Evolutionary conservation across 139 green algal species (phyloP), one percentile per base, ranked within the genome.

Genomic region (Chlorella sp.): DNA sequence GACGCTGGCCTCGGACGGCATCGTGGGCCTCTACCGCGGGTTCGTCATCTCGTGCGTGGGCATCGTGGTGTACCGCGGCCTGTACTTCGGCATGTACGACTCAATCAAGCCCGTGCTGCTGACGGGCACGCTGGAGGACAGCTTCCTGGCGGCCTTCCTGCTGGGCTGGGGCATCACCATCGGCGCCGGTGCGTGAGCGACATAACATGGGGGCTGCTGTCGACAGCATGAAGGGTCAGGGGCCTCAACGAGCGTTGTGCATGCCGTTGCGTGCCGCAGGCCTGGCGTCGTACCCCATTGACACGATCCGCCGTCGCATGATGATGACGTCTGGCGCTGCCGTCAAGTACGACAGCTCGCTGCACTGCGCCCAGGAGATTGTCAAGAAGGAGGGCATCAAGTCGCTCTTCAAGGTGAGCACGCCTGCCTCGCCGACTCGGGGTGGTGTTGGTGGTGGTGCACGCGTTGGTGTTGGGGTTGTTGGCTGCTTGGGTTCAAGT

Each of bases 1-100:
- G 88, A 92, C 89, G 10, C 69, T 87, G 5, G 81, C 80, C 1
- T 75, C 78, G 2, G 84, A 89, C 60, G 84, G 84, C 51, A 51
- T 89, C 59, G 80, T 66, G 3, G 84, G 84, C 35, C 79, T 89
- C 74, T 89, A 89, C 80, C 84, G 84, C 32, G 84, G 84, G 67
- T 89, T 89, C 68, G 74, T 67, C 67, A 95, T 98, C 49, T 97
- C 91, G 2, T 94, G 97, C 60, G 91, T 97, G 76, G 96, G 96
- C 72, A 99, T 99, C 74, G 91, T 99, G 42, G 94, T 98, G 73
- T 98, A 99, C 93, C 90, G 96, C 62, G 96, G 93, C 66, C 86
- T 95, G 26, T 99, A 99, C 91, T 99, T 99, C 78, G 96, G 96
- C 67, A 88, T 98, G 78, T 99, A 98, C 87, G 96, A 99, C 82